These are phyloP conservation scores for Sporobolomyces pararoseus DNA, from an alignment of 768 basidiomycete species.

Conservation along the genomic window DNA sequence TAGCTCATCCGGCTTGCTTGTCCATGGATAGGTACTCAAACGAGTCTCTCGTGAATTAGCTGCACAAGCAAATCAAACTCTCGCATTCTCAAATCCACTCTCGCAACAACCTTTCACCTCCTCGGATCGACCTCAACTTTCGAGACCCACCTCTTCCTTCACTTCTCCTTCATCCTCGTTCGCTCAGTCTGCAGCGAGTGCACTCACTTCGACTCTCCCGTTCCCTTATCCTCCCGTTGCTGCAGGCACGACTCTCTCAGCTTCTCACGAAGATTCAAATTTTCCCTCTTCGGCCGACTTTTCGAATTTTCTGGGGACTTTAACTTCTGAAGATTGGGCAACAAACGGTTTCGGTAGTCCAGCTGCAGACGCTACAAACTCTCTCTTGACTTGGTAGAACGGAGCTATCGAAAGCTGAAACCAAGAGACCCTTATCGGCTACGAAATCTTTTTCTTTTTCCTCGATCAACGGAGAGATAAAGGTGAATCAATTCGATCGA, in stretches of 20 bases:
- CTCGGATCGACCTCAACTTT: neutral
- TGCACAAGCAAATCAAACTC: neutral
- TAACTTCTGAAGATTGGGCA: constrained; percentile 29
- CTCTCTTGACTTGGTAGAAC: constrained; percentile 34
- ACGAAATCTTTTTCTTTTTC: no score
- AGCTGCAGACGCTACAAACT: neutral
- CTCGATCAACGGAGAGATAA: no score
- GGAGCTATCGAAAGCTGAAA: neutral
- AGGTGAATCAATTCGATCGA: no score
- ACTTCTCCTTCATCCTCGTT: constrained; percentile 10
- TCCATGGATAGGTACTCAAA: constrained; percentile 41
- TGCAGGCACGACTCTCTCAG: neutral
- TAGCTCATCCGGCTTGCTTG: neutral
- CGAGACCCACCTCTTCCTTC: neutral
- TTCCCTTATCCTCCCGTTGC: neutral
- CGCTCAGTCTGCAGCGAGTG: constrained; percentile 29
- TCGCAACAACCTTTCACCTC: neutral
- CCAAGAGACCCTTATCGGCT: no score
- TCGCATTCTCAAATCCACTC: neutral
- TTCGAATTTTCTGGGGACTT: constrained; percentile 19
- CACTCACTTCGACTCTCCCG: constrained; percentile 12
- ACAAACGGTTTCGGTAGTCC: constrained; percentile 23
- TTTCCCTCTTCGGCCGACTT: neutral
- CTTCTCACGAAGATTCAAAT: neutral
- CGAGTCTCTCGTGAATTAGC: constrained; percentile 29